Base-by-base conservation (phyloP, 1,284 basidiomycete genomes). In the Apiotrichum siamense region DNA sequence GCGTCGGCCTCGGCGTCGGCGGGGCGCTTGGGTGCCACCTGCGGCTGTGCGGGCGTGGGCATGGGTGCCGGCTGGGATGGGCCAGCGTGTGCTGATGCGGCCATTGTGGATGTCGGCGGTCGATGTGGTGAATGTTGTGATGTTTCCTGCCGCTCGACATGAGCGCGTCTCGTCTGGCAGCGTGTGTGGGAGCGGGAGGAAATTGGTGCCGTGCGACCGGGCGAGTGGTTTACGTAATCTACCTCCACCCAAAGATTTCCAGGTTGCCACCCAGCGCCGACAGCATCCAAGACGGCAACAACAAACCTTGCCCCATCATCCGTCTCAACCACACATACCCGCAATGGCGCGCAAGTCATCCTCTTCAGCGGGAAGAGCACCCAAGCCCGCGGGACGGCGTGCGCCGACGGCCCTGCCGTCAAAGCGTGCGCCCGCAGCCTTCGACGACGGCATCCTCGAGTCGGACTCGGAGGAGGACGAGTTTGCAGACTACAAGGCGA, bases 401-500 rank as follows among this genome's bases (percentile, higher is more conserved):
- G n/a, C n/a, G n/a, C n/a, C n/a, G n/a, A n/a, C n/a, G n/a, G n/a
- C n/a, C n/a, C n/a, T n/a, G n/a, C n/a, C n/a, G n/a, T n/a, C n/a
- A n/a, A n/a, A n/a, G 23, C 18, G 18, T 4, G 24, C 24, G 42
- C 35, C 44, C 42, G 44, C 54, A 26, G 47, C 38, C 5, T 4
- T 25, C 3, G 62, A 66, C 46, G 69, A 70, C 47, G 60, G 58
- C 21, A 52, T 64, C 21, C 61, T 70, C 27, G 63, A 69, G 12
- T 57, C 53, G 17, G 72, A 73, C 44, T 68, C 66, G 4, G 72
- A 74, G 49, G 65, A 57, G 7, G 71, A 74, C 61, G 72, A 74
- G 52, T 72, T 70, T 44, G 59, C 36, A 13, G 45, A 37, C 41
- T 55, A 49, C 52, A 55, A 25, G 29, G 47, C 7, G 43, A 43